Evolutionary conservation across 2,329 filamentous ascomycete genomes (phyloP).

Genomic region (Aureobasidium mangrovei): DNA sequence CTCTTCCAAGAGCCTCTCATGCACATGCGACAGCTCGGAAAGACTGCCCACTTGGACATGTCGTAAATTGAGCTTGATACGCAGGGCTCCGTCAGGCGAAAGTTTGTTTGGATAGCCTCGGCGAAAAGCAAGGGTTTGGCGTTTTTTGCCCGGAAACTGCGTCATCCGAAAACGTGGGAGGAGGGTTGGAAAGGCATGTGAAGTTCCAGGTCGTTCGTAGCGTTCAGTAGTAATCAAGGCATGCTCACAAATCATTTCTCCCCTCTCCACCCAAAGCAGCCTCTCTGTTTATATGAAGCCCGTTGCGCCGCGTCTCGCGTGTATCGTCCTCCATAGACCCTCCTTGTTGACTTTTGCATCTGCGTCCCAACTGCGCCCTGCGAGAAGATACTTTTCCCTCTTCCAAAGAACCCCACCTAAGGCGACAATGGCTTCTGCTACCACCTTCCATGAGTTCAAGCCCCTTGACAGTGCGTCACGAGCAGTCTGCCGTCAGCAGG

Average conservation of each 20-base stretch:
- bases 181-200: neutral
- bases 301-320: neutral
- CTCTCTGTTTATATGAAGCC: constrained; percentile 1
- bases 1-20: no score
- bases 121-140: neutral
- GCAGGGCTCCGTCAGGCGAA: constrained; percentile 8
- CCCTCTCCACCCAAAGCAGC: neutral
- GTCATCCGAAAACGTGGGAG: neutral
- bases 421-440: constrained; percentile 56
- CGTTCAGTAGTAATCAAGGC: no score
- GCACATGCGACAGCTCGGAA: neutral
- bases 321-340: neutral
- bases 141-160: neutral
- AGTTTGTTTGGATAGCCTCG: neutral
- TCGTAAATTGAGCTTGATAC: neutral
- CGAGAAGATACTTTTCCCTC: neutral
- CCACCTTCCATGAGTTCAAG: constrained; percentile 75
- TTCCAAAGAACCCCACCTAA: neutral
- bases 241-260: constrained; percentile 10
- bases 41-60: neutral
- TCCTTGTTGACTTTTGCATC: neutral
- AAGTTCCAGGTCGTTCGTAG: neutral
- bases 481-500: no score
- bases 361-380: neutral
- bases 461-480: constrained; percentile 62